Base-by-base conservation (phyloP, 805 yeast genomes). In the Candida sanyiensis region DNA sequence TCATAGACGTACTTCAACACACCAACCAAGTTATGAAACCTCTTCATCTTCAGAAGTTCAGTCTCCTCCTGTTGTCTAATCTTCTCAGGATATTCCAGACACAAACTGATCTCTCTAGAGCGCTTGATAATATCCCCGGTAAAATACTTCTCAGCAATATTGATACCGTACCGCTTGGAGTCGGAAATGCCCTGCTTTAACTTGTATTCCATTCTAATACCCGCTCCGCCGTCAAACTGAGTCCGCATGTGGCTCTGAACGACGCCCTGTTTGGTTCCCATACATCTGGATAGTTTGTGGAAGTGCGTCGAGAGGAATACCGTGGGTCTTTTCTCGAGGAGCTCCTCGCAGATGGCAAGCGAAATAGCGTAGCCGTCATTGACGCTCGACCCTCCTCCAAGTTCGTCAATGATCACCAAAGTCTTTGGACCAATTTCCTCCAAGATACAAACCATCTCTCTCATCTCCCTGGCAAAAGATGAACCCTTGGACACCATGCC, bases 341-440 rank as follows among this genome's bases (percentile, higher is more conserved):
- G 44, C 33, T 56, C 54, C 42, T 72, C 73, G 18, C 64, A 51
- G 2, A 67, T 62, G 6, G 74, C 70, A 19, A 66, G 55, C 2
- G 75, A 68, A 3, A 77, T 63, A 2, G 80, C 62, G 37, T 74
- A 67, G 0, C 81, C 80, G 49, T 77, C 80, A 8, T 64, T 63
- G 7, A 63, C 53, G 28, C 72, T 64, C 2, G 77, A 56, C 23
- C 79, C 78, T 31, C 80, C 57, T 1, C 81, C 81, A 21, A 76
- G 51, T 40, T 76, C 82, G 49, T 77, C 83, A 24, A 76, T 54
- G 2, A 76, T 58, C 1, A 77, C 52, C 17, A 76, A 54, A 4
- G 62, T 54, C 0, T 51, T 37, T 4, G 51, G 43, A 23, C 56
- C 49, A 1, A 62, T 49, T 23, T 62, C 62, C 28, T 64, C 60